phyloP scores from a whole-genome alignment of 257 asterid genomes.

The Solanum chilense region DNA sequence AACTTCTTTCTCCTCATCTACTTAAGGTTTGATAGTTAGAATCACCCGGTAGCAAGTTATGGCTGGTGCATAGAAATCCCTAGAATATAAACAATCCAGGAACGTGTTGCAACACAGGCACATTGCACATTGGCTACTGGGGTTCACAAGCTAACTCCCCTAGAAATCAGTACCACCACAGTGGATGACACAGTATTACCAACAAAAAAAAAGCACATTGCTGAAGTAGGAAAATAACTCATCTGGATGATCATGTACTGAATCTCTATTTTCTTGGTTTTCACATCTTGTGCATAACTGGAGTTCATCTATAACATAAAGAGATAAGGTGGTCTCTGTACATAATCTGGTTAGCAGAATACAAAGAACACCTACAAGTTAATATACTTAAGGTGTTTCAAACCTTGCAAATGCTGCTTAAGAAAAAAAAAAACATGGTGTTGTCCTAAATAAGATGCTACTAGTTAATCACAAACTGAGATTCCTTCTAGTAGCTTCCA shows the following conservation, averaged over 20 bases:
- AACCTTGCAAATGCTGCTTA: not conserved
- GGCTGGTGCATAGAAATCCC: too few relatives aligned
- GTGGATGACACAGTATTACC: too few relatives aligned
- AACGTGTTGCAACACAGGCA: not conserved
- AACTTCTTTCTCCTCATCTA: not conserved
- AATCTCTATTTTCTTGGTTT: not conserved
- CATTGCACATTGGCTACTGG: too few relatives aligned
- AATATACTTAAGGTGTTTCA: not conserved
- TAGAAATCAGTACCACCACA: too few relatives aligned
- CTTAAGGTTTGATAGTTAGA: not conserved
- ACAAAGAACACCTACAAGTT: constrained; percentile 15
- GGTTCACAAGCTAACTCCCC: too few relatives aligned
- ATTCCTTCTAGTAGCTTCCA: too few relatives aligned
- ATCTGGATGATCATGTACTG: not conserved
- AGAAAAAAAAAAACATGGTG: not conserved
- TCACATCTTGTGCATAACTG: not conserved
- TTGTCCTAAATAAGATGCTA: not conserved
- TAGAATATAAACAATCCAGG: not conserved
- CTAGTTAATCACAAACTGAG: too few relatives aligned
- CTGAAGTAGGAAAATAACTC: not conserved
- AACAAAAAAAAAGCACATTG: too few relatives aligned
- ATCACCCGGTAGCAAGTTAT: not conserved
- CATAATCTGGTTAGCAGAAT: constrained; percentile 27
- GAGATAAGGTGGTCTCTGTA: constrained; percentile 10
- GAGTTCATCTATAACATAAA: not conserved